Evolutionary conservation across 805 yeast genomes (phyloP), one percentile per base, ranked within the genome.

Genomic region (Sungouiella blattae): DNA sequence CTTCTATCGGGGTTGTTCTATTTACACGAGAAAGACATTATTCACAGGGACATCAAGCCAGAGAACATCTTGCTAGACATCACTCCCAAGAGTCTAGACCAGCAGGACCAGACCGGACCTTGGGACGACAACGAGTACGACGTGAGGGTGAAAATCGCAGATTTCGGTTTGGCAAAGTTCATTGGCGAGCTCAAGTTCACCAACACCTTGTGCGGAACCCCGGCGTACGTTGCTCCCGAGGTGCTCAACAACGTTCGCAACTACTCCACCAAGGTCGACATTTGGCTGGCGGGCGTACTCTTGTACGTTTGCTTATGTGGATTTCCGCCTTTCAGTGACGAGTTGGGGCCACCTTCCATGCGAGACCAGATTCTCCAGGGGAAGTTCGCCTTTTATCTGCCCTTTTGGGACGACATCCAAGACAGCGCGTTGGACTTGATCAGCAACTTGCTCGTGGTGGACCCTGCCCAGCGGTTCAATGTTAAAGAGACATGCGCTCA

Each of bases 151-250:
- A 85, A 85, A 52, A 82, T 85, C 33, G 93, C 91, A 1, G 94
- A 85, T 59, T 85, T 85, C 59, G 96, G 96, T 0, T 57, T 77
- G 27, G 82, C 82, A 3, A 77, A 77, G 53, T 75, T 75, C 44
- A 73, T 84, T 28, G 91, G 91, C 5, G 87, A 82, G 47, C 60
- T 77, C 43, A 75, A 78, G 41, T 83, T 83, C 52, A 83, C 94
- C 7, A 79, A 79, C 47, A 85, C 94, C 0, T 58, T 85, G 26
- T 85, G 94, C 60, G 94, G 94, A 2, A 85, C 94, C 0, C 94
- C 94, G 0, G 87, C 91, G 0, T 85, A 85, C 52, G 93, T 85
- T 13, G 93, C 93, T 0, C 94, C 94, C 0, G 94, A 85, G 50
- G 83, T 85, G 5, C 49, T 77, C 18, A 78, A 79, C 56, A 67